phyloP scores from a whole-genome alignment of 148 eudicot genomes.

The Rhododendron vialii region DNA sequence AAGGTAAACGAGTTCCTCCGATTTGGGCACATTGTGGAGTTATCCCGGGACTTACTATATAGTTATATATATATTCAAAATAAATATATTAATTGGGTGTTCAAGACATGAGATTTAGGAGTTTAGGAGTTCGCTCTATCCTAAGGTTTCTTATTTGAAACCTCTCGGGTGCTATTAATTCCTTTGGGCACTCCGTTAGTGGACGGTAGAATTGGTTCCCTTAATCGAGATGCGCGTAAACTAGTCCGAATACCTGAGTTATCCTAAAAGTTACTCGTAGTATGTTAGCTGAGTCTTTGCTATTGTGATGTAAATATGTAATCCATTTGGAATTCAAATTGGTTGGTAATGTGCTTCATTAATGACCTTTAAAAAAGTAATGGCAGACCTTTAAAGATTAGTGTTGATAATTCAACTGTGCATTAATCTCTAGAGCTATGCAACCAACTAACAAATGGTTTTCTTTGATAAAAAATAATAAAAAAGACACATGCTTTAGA shows the following conservation, averaged over 20 bases:
- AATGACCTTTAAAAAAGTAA: background rate
- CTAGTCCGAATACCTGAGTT: background rate
- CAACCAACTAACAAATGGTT: background rate
- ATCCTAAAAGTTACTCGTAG: background rate
- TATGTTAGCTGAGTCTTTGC: background rate
- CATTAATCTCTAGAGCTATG: background rate
- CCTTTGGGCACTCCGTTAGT: too few species aligned
- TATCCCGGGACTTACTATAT: background rate
- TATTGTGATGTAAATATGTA: background rate
- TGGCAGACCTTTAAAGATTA: background rate
- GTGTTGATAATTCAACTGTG: background rate
- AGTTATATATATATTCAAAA: background rate
- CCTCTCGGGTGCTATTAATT: background rate
- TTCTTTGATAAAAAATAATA: background rate
- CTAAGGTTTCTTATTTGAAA: too few species aligned
- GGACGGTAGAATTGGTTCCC: too few species aligned
- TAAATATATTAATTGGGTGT: background rate
- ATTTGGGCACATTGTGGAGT: background rate
- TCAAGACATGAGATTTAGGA: background rate
- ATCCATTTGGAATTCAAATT: background rate
- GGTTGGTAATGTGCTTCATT: background rate
- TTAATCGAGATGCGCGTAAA: too few species aligned
- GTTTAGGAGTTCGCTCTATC: background rate
- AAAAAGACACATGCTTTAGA: background rate
- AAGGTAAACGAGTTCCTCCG: background rate